A percentile compares a stretch with the other conserved stretches of the same genome.
phyloP scores from a whole-genome alignment of 345 rosid species.

The Syzygium jambos region DNA sequence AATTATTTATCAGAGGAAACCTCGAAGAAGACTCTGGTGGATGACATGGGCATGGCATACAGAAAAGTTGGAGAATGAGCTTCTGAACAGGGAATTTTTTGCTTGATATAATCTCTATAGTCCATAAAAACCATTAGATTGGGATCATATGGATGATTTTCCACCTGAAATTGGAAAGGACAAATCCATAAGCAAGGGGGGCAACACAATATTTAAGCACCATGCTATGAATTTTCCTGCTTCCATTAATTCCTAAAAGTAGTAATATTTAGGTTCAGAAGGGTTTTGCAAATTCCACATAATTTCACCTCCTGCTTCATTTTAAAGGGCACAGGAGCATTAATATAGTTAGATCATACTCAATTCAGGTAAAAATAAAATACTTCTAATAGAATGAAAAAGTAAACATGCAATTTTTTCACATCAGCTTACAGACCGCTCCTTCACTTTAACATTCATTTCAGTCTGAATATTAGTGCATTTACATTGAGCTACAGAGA shows the following conservation, averaged over 20 bases:
- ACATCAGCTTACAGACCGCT: neutral
- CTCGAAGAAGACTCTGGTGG: constrained; percentile 89
- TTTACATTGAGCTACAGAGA: neutral
- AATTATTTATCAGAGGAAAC: constrained; percentile 20
- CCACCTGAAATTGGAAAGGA: constrained; percentile 46
- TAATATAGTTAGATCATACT: neutral
- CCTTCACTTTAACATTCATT: neutral
- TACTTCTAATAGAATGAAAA: neutral
- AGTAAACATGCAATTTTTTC: neutral
- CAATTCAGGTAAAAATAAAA: neutral
- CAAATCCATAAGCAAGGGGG: neutral
- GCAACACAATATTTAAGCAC: neutral
- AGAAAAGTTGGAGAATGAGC: constrained; percentile 82
- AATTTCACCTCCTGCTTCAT: neutral
- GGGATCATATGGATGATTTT: constrained; percentile 90
- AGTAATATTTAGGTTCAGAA: neutral
- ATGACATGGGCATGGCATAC: constrained; percentile 80
- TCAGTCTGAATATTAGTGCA: neutral
- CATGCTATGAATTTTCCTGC: neutral
- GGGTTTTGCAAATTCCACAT: neutral
- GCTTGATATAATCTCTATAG: constrained; percentile 64
- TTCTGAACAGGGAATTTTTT: constrained; percentile 44
- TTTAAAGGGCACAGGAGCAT: neutral
- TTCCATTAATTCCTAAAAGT: neutral
- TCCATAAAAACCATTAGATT: constrained; percentile 98